Evolutionary conservation across 78 protist genomes (phyloP).

Genomic region (Dictyostelium citrinum): DNA sequence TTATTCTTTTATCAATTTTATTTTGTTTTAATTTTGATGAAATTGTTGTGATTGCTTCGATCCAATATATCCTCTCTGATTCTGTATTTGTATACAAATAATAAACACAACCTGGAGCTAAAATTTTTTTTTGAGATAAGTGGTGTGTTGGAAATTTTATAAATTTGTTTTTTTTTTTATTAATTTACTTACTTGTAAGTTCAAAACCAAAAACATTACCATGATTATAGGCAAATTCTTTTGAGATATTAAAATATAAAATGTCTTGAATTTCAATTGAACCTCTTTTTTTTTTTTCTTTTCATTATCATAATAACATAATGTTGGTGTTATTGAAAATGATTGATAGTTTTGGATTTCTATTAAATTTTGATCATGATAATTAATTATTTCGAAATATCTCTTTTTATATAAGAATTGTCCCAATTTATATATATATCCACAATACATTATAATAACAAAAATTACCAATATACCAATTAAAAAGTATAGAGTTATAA

Average conservation of each 20-base stretch:
- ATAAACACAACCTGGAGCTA: constrained; percentile 29
- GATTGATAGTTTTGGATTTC: background rate
- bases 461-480: background rate
- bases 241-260: constrained; percentile 2
- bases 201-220: constrained; percentile 13
- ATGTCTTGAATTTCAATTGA: constrained; percentile 29
- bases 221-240: background rate
- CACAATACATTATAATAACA: background rate
- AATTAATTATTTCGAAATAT: background rate
- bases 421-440: constrained; percentile 30
- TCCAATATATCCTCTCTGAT: constrained; percentile 52
- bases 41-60: constrained; percentile 16
- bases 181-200: constrained; percentile 6
- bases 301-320: background rate
- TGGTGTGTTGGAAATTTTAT: no score
- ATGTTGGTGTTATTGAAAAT: background rate
- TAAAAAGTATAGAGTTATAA: background rate
- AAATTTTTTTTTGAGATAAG: no score
- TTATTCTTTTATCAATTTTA: background rate
- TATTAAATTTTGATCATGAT: background rate
- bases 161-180: no score
- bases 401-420: background rate
- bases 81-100: constrained; percentile 3
- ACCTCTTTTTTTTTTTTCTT: background rate
- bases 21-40: background rate